Evolutionary conservation across 345 rosid species (phyloP), one percentile per base, ranked within the genome.

Genomic region (Anastatica hierochuntica): DNA sequence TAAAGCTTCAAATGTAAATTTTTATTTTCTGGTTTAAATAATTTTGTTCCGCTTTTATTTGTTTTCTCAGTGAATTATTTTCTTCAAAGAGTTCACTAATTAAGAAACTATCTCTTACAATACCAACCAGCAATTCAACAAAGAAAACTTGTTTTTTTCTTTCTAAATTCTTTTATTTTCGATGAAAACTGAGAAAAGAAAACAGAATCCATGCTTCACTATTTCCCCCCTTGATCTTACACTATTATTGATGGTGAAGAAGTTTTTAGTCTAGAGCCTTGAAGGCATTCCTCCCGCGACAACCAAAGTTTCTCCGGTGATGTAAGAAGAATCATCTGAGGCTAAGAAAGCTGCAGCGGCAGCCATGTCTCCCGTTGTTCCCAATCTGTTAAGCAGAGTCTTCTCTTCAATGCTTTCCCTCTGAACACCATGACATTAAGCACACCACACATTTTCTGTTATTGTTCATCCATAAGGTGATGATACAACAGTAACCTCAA

Each of bases 281-380:
- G 94, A 82, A 5, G 90, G 81, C 68, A 76, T 73, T 30, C 90
- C 95, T 43, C 97, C 90, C 0, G 88, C 90, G 10, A 88, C 90
- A 20, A 82, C 88, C 43, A 88, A 39, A 50, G 81, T 82, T 68
- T 84, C 96, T 47, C 90, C 88, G 0, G 96, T 88, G 40, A 84
- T 72, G 60, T 78, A 84, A 27, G 77, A 74, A 53, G 90, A 83
- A 43, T 88, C 95, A 31, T 84, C 82, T 5, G 90, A 88, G 46
- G 88, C 95, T 68, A 80, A 75, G 72, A 84, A 84, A 59, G 90
- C 95, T 0, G 76, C 59, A 0, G 82, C 88, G 5, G 85, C 71
- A 42, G 80, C 97, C 95, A 85, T 84, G 64, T 88, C 92, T 4
- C 53, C 76, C 0, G 92, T 74, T 43, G 86, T 76, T 17, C 95